Percentiles rank a stretch among this genome's conserved stretches.
phyloP scores from a whole-genome alignment of 2,329 filamentous ascomycete genomes.

The Penicillium hesseltinei region DNA sequence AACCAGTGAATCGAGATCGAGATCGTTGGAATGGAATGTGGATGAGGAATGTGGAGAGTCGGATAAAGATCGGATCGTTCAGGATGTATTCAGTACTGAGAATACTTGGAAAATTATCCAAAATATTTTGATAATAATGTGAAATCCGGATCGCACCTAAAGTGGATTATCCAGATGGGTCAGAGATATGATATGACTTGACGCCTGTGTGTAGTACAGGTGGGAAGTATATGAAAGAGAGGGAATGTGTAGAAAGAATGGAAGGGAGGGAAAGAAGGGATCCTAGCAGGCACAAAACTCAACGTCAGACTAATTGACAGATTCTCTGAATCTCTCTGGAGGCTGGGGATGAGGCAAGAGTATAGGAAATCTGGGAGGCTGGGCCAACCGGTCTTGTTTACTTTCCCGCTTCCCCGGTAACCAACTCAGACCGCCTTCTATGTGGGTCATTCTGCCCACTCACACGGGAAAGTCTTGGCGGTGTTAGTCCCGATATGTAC shows the following conservation, averaged over 20 bases:
- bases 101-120: background rate
- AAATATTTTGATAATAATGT: constrained; percentile 8
- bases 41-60: constrained; percentile 20
- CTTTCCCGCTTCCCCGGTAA: constrained; percentile 37
- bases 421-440: constrained; percentile 31
- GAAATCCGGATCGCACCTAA: constrained; percentile 24
- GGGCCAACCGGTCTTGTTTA: constrained; percentile 46
- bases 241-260: constrained; percentile 31
- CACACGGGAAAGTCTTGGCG: background rate
- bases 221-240: constrained; percentile 22
- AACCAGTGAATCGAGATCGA: constrained; percentile 8
- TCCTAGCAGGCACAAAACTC: constrained; percentile 36
- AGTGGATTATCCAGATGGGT: constrained; percentile 22
- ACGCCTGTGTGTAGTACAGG: constrained; percentile 15
- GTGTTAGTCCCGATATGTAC: constrained; percentile 8
- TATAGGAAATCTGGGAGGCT: constrained; percentile 38
- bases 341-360: constrained; percentile 35
- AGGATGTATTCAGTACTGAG: constrained; percentile 4
- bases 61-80: constrained; percentile 10
- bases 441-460: constrained; percentile 11
- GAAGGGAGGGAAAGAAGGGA: constrained; percentile 29
- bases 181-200: constrained; percentile 23
- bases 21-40: constrained; percentile 31
- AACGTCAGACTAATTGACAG: constrained; percentile 21
- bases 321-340: constrained; percentile 23